Conservation (phyloP, 2,329 filamentous ascomycete species). For the Zymoseptoria tritici region DNA sequence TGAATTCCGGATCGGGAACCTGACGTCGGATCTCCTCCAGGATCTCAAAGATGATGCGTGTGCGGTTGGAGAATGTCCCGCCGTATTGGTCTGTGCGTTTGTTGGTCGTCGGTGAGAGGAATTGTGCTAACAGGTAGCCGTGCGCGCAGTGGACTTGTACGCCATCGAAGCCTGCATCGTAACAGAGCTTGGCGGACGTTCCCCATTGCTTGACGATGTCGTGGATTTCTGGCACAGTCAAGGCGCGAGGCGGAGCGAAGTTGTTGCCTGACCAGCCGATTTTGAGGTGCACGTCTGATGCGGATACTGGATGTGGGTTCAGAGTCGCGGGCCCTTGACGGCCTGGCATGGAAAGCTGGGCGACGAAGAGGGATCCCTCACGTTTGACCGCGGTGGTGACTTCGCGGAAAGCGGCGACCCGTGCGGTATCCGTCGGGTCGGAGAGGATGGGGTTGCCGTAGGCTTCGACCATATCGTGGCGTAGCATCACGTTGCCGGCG, state of each 20-base stretch:
- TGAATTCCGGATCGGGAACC: constrained; percentile 21
- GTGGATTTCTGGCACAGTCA: constrained; percentile 23
- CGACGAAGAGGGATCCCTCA: constrained; percentile 24
- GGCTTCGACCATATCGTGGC: constrained; percentile 26
- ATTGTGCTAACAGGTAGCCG: constrained; percentile 38
- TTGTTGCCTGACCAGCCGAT: constrained; percentile 22
- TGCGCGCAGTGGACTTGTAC: constrained; percentile 31
- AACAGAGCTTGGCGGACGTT: constrained; percentile 20
- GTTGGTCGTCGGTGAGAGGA: constrained; percentile 35
- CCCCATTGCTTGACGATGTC: constrained; percentile 22
- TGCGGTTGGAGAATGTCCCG: constrained; percentile 35
- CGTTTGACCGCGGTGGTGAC: constrained; percentile 19
- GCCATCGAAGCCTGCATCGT: constrained; percentile 26
- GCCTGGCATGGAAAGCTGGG: constrained; percentile 26
- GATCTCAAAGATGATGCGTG: constrained; percentile 35
- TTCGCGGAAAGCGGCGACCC: constrained; percentile 19
- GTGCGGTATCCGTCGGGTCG: constrained; percentile 20
- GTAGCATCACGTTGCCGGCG: constrained; percentile 26
- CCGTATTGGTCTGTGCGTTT: constrained; percentile 37
- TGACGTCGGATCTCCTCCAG: constrained; percentile 26
- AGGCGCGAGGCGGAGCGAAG: constrained; percentile 24
- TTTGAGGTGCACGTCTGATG: constrained; percentile 26
- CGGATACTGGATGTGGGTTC: constrained; percentile 26
- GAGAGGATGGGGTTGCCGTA: constrained; percentile 26
- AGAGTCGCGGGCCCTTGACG: constrained; percentile 23